Percentiles rank a stretch among this genome's conserved stretches.
These are phyloP conservation scores for Mrakiaceae sp. DNA, from an alignment of 1,284 basidiomycete species.

Conservation along the genomic window DNA sequence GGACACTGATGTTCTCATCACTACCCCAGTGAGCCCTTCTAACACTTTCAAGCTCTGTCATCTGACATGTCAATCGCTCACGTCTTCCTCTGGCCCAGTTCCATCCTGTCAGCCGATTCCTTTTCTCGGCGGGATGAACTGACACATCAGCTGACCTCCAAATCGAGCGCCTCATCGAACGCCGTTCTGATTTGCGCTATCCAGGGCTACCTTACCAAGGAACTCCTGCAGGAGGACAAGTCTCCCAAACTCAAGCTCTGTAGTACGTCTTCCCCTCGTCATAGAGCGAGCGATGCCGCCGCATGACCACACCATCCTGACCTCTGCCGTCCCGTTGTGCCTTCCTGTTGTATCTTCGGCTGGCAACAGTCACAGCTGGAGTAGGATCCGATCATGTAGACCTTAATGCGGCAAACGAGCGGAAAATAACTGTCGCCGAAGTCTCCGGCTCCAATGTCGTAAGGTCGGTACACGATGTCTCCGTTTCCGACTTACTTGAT, in stretches of 20 bases:
- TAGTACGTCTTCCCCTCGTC: background rate
- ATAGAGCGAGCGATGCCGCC: too few relatives aligned
- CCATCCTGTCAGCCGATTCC: slow-evolving; percentile 31
- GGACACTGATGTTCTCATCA: slow-evolving; percentile 56
- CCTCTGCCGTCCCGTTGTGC: too few relatives aligned
- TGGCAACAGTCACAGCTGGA: slow-evolving; percentile 61
- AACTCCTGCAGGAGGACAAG: slow-evolving; percentile 50
- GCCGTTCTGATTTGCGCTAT: background rate
- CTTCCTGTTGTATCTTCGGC: too few relatives aligned
- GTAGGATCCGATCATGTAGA: slow-evolving; percentile 92
- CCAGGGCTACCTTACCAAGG: slow-evolving; percentile 62
- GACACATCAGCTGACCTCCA: background rate
- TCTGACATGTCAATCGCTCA: too few relatives aligned
- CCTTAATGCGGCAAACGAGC: slow-evolving; percentile 74
- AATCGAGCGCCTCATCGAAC: background rate
- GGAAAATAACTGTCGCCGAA: slow-evolving; percentile 70
- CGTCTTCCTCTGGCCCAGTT: slow-evolving; percentile 35
- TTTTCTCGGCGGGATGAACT: background rate
- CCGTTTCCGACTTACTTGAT: too few relatives aligned
- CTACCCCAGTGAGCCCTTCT: slow-evolving; percentile 47
- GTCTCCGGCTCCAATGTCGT: slow-evolving; percentile 73
- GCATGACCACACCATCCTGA: too few relatives aligned
- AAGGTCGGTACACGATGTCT: slow-evolving; percentile 33
- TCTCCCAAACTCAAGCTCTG: slow-evolving; percentile 86
- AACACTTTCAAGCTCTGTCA: too few relatives aligned